A percentile compares a stretch with the other conserved stretches of the same genome.
phyloP scores from a whole-genome alignment of 768 basidiomycete genomes.

The Pleurotus sapidus region DNA sequence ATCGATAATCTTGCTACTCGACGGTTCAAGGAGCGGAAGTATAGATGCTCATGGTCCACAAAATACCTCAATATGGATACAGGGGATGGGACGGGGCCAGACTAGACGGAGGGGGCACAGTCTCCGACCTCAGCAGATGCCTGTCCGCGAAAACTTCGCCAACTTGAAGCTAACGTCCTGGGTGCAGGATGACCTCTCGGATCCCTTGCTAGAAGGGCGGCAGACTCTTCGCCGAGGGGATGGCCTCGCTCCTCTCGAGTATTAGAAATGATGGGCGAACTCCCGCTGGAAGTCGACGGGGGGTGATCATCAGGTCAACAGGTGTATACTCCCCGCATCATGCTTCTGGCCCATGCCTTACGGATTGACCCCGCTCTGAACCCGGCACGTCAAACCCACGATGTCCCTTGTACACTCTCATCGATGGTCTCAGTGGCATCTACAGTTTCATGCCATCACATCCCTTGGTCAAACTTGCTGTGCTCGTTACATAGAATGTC shows the following conservation, averaged over 20 bases:
- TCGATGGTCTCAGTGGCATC: too few relatives aligned
- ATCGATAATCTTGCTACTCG: not conserved
- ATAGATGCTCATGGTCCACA: conserved; percentile 70
- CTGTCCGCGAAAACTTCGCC: not conserved
- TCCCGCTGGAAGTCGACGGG: conserved; percentile 67
- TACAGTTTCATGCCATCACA: too few relatives aligned
- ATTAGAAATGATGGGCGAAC: conserved; percentile 55
- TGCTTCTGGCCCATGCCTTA: too few relatives aligned
- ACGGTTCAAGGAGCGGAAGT: not conserved
- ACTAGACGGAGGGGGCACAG: conserved; percentile 61
- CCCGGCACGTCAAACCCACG: too few relatives aligned
- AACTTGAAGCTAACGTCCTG: not conserved
- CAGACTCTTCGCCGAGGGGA: conserved; percentile 80
- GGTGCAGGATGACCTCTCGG: conserved; percentile 70
- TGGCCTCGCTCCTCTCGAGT: conserved; percentile 79
- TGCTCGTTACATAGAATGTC: too few relatives aligned
- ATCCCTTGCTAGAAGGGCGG: conserved; percentile 62
- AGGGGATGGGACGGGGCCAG: conserved; percentile 94
- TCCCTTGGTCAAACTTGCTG: too few relatives aligned
- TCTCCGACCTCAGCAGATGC: conserved; percentile 72
- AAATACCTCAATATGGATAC: conserved; percentile 67
- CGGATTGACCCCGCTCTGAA: too few relatives aligned
- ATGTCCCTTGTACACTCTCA: too few relatives aligned
- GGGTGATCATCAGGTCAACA: conserved; percentile 79
- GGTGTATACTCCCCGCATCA: conserved; percentile 32